Conservation (phyloP, 495 filamentous ascomycete species). For the Aspergillus saccharolyticus region DNA sequence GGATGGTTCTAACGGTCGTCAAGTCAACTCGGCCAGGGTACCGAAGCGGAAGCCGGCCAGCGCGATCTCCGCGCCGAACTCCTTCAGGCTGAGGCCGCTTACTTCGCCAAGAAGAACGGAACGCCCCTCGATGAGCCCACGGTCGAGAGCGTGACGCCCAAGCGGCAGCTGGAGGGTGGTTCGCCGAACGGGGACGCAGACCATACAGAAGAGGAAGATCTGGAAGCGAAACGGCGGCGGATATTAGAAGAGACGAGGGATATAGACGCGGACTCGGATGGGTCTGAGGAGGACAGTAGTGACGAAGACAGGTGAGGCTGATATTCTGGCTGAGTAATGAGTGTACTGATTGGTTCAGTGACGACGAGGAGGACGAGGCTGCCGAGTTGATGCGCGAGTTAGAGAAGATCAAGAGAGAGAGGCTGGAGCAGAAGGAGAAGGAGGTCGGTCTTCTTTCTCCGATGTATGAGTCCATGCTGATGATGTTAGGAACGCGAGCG, state of each 20-base stretch:
- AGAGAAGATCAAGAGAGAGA: constrained; percentile 89
- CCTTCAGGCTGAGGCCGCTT: constrained; percentile 77
- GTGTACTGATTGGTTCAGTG: constrained; percentile 37
- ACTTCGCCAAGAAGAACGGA: constrained; percentile 80
- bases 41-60: constrained; percentile 63
- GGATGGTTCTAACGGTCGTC: constrained; percentile 15
- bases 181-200: constrained; percentile 30
- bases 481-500: constrained; percentile 61
- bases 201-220: constrained; percentile 61
- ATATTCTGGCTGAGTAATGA: background rate
- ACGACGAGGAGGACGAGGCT: constrained; percentile 84
- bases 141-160: constrained; percentile 41
- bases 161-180: constrained; percentile 61
- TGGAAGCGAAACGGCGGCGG: constrained; percentile 76
- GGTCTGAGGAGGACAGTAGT: constrained; percentile 62
- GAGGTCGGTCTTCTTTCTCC: constrained; percentile 50
- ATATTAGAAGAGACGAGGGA: constrained; percentile 85
- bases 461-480: constrained; percentile 12
- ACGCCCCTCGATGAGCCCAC: constrained; percentile 39
- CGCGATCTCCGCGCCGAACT: constrained; percentile 91
- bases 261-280: constrained; percentile 85
- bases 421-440: constrained; percentile 76
- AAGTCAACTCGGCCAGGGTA: constrained; percentile 86
- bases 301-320: constrained; percentile 58
- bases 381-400: constrained; percentile 87